Evolutionary conservation across 2,329 filamentous ascomycete species (phyloP).

Genomic region (Cercospora canescens): DNA sequence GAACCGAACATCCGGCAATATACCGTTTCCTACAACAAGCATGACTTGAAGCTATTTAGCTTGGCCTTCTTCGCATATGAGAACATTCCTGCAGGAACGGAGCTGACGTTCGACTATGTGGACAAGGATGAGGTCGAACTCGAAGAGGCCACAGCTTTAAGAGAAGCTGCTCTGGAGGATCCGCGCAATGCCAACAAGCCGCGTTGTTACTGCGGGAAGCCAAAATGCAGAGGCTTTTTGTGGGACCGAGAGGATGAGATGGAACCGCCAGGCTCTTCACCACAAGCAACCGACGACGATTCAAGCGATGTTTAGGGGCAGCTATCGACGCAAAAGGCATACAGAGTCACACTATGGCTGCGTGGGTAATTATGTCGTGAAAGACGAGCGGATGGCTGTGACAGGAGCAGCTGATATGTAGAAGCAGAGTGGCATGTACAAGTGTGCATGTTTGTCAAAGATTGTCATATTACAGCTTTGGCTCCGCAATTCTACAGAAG

Average conservation of each 20-base stretch:
- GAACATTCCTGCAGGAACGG: slow-evolving; percentile 64
- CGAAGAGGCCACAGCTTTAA: slow-evolving; percentile 29
- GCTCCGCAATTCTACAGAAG: slow-evolving; percentile 47
- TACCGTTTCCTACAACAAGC: slow-evolving; percentile 74
- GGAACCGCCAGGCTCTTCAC: not conserved
- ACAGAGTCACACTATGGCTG: not conserved
- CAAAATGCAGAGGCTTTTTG: slow-evolving; percentile 67
- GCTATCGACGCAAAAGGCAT: not conserved
- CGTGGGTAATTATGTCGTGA: not conserved
- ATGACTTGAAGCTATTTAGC: slow-evolving; percentile 73
- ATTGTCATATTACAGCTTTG: not conserved
- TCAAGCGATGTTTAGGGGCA: not conserved
- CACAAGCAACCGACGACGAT: not conserved
- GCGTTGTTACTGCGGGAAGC: slow-evolving; percentile 59
- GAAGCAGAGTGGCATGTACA: too few species aligned
- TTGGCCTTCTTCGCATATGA: slow-evolving; percentile 72
- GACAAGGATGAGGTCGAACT: slow-evolving; percentile 57
- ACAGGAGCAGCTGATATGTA: not conserved
- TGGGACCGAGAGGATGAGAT: slow-evolving; percentile 49
- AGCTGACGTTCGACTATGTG: slow-evolving; percentile 79
- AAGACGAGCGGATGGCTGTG: not conserved
- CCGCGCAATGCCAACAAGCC: slow-evolving; percentile 49
- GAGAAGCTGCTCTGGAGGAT: slow-evolving; percentile 47
- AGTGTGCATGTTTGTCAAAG: not conserved
- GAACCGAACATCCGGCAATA: slow-evolving; percentile 79